phyloP scores from a whole-genome alignment of 2,329 filamentous ascomycete genomes.

The Alternaria gansuensis region DNA sequence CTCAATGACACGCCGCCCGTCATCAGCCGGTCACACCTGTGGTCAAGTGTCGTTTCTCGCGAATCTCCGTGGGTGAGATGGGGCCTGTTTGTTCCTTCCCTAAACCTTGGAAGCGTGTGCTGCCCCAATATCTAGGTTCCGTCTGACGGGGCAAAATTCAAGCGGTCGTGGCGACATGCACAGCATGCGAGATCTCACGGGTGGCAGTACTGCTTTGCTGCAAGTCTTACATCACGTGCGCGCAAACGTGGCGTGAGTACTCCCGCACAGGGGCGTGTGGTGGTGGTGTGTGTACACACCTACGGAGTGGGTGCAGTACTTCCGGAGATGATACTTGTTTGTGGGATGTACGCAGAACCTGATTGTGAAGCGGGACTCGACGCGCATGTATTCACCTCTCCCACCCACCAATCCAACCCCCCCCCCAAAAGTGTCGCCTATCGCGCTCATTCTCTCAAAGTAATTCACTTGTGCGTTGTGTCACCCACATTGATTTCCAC shows the following conservation, averaged over 20 bases:
- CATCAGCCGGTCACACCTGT: constrained; percentile 26
- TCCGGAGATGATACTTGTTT: not conserved
- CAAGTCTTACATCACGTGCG: constrained; percentile 8
- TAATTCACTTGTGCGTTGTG: constrained; percentile 5
- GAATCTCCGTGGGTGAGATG: constrained; percentile 12
- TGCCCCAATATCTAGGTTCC: constrained; percentile 6
- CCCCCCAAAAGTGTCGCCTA: constrained; percentile 1
- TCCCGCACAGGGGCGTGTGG: not conserved
- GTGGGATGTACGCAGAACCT: not conserved
- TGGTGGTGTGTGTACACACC: not conserved
- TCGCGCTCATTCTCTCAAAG: constrained; percentile 1
- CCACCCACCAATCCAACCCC: not conserved
- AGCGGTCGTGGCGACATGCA: constrained; percentile 12
- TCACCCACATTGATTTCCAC: constrained; percentile 14
- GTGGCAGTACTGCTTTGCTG: not conserved
- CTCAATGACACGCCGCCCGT: constrained; percentile 23
- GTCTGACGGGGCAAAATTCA: constrained; percentile 5
- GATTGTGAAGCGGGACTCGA: not conserved
- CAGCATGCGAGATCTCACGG: constrained; percentile 11
- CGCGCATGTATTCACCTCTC: not conserved
- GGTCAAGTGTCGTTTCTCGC: constrained; percentile 10
- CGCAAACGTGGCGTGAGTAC: constrained; percentile 6
- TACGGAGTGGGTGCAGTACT: not conserved
- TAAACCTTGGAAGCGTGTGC: not conserved
- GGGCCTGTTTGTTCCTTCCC: not conserved